Evolutionary conservation across 2,329 filamentous ascomycete genomes (phyloP).

Genomic region (Arthrinium phaeospermum): DNA sequence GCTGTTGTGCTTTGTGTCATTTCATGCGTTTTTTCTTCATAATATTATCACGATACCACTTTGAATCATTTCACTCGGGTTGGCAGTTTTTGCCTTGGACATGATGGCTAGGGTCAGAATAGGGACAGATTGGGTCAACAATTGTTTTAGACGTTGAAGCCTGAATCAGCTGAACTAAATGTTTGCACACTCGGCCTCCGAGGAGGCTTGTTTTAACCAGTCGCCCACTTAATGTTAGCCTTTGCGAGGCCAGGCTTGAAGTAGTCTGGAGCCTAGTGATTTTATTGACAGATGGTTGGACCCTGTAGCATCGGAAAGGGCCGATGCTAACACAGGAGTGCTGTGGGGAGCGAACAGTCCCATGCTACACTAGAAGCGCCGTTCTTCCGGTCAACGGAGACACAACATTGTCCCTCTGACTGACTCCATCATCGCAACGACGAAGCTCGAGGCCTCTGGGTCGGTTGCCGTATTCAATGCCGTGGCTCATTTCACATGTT

Average conservation of each 20-base stretch:
- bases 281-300: not conserved
- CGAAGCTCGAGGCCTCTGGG: not conserved
- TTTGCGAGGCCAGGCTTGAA: not conserved
- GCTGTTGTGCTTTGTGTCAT: not conserved
- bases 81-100: not conserved
- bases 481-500: not conserved
- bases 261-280: not conserved
- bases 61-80: conserved; percentile 9
- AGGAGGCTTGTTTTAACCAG: not conserved
- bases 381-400: conserved; percentile 4
- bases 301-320: conserved; percentile 2
- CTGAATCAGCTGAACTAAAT: conserved; percentile 7
- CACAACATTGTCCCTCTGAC: not conserved
- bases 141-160: conserved; percentile 1
- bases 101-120: not conserved
- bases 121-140: conserved; percentile 1
- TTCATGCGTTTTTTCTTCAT: conserved; percentile 2
- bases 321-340: conserved; percentile 7
- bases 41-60: conserved; percentile 10
- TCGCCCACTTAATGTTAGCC: not conserved
- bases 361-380: conserved; percentile 6
- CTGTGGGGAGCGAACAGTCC: not conserved
- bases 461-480: not conserved
- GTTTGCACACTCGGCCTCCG: not conserved
- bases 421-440: not conserved